Conservation (phyloP, 2,329 filamentous ascomycete species). For the Aureobasidium sp. region DNA sequence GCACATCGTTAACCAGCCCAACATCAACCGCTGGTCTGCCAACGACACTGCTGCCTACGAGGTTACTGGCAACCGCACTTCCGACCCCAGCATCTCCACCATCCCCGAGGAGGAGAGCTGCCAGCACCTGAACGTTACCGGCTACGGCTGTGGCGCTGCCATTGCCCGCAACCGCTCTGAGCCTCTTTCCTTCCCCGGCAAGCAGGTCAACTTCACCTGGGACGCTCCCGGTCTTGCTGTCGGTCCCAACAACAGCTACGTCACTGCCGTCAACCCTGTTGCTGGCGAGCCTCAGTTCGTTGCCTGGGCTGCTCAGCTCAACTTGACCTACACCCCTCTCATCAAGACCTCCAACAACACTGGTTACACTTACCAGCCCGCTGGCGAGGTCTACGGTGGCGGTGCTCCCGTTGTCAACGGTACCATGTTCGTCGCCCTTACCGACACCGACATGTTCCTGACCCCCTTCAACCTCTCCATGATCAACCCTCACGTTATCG, state of each 20-base stretch:
- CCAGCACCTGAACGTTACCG: slow-evolving; percentile 47
- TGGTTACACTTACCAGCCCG: slow-evolving; percentile 67
- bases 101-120: slow-evolving; percentile 47
- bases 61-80: slow-evolving; percentile 53
- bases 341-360: slow-evolving; percentile 58
- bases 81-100: slow-evolving; percentile 46
- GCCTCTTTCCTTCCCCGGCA: slow-evolving; percentile 68
- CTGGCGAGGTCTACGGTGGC: slow-evolving; percentile 57
- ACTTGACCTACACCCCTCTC: slow-evolving; percentile 44
- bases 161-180: slow-evolving; percentile 63
- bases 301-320: slow-evolving; percentile 68
- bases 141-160: slow-evolving; percentile 54
- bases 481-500: slow-evolving; percentile 70
- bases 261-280: slow-evolving; percentile 47
- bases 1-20: slow-evolving; percentile 67
- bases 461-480: slow-evolving; percentile 70
- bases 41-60: slow-evolving; percentile 57
- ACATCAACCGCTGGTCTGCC: slow-evolving; percentile 60
- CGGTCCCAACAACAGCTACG: slow-evolving; percentile 77
- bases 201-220: slow-evolving; percentile 65
- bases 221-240: slow-evolving; percentile 60
- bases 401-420: slow-evolving; percentile 66
- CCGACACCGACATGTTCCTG: slow-evolving; percentile 59
- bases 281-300: slow-evolving; percentile 59
- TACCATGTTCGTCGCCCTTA: slow-evolving; percentile 73